Percentiles rank a stretch among this genome's conserved stretches.
Evolutionary conservation across 495 filamentous ascomycete genomes (phyloP).

Genomic region (Thermothielavioides terrestris): DNA sequence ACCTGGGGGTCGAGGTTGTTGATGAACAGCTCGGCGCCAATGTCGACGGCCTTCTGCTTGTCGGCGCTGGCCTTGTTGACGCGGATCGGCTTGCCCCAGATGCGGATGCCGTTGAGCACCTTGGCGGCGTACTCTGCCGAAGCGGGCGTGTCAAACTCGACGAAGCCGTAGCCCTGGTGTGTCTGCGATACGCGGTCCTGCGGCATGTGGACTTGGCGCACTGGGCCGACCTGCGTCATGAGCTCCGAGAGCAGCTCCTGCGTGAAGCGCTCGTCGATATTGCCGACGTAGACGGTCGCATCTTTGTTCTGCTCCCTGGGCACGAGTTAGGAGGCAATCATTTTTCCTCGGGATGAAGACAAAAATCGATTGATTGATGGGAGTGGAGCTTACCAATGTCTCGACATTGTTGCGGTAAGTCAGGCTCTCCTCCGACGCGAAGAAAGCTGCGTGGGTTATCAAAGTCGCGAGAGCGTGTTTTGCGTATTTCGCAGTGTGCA

Average conservation of each 20-base stretch:
- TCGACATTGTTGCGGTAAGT: constrained; percentile 18
- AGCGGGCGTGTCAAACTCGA: constrained; percentile 92
- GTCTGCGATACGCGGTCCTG: constrained; percentile 95
- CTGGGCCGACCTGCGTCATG: constrained; percentile 92
- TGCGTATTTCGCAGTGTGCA: too few relatives aligned
- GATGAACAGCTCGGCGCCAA: constrained; percentile 94
- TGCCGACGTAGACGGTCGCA: constrained; percentile 95
- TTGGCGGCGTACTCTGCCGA: constrained; percentile 96
- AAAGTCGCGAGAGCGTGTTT: too few relatives aligned
- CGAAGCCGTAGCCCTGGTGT: constrained; percentile 98
- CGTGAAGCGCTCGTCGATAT: constrained; percentile 91
- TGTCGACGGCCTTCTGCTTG: constrained; percentile 92
- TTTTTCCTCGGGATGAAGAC: not conserved
- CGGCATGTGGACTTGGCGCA: constrained; percentile 94
- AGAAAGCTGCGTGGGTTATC: not conserved
- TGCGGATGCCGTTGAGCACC: constrained; percentile 89
- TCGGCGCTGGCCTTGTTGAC: constrained; percentile 90
- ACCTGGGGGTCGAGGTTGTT: constrained; percentile 94
- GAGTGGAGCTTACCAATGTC: constrained; percentile 59
- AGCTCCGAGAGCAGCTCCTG: constrained; percentile 92
- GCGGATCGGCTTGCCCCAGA: constrained; percentile 90
- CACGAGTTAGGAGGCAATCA: not conserved
- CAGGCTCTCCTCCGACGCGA: not conserved
- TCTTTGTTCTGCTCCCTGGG: constrained; percentile 97
- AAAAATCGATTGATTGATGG: not conserved